Evolutionary conservation across 1,284 basidiomycete genomes (phyloP).

Genomic region (Austroboletus niveus): DNA sequence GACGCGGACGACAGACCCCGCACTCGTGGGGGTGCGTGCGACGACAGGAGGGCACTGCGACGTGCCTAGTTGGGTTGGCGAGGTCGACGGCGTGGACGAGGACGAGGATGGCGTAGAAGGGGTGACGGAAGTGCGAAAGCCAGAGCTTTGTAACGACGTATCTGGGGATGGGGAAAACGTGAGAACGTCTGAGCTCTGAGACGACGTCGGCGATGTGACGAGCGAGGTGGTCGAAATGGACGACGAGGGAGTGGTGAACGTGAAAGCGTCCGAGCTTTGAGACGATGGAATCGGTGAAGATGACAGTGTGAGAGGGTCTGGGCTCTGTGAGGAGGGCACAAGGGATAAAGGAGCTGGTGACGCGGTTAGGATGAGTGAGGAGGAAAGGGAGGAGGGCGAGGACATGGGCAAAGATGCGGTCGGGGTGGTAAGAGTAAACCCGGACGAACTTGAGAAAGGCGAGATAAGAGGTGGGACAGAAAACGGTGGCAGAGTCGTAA

Average conservation of each 20-base stretch:
- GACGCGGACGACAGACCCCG: not conserved
- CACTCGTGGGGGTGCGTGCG: not conserved
- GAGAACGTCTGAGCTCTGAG: conserved; percentile 4
- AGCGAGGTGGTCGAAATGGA: not conserved
- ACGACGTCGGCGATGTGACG: not conserved
- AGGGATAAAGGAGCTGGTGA: not conserved
- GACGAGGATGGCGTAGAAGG: not conserved
- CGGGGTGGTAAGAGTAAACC: not conserved
- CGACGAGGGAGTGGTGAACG: not conserved
- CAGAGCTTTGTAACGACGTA: conserved; percentile 3
- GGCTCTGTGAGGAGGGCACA: conserved; percentile 3
- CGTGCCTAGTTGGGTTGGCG: conserved; percentile 20
- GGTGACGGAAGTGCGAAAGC: conserved; percentile 1
- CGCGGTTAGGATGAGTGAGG: not conserved
- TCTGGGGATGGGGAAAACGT: not conserved
- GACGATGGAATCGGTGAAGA: conserved; percentile 8
- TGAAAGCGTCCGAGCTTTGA: conserved; percentile 4
- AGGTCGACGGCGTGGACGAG: conserved; percentile 3
- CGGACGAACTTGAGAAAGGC: not conserved
- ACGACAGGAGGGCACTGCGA: conserved; percentile 24
- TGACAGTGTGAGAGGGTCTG: not conserved
- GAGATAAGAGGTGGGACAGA: not conserved
- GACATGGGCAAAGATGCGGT: not conserved
- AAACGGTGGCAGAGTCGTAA: not conserved
- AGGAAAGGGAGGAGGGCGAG: conserved; percentile 1